phyloP scores from a whole-genome alignment of 345 rosid genomes.

The Mallotus nudiflorus region DNA sequence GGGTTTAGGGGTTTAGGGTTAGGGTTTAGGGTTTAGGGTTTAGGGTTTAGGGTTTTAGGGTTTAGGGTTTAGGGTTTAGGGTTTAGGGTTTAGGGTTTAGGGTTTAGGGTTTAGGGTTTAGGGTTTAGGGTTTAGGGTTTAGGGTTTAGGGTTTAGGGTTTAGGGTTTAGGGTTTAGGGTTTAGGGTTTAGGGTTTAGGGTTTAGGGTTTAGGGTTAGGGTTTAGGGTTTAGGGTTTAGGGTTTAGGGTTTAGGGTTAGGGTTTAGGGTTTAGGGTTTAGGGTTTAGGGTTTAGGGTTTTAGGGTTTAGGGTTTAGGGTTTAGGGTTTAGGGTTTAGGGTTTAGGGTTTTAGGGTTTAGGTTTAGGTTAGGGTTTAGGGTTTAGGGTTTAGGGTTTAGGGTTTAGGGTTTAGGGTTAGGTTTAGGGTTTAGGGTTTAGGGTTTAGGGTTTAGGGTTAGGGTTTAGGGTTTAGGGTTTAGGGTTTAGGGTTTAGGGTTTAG shows the following conservation, averaged over 20 bases:
- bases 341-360: too few species aligned
- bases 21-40: neutral
- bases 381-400: too few species aligned
- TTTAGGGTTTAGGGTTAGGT: too few species aligned
- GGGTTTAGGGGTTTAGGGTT: neutral
- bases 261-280: constrained; percentile 30
- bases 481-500: too few species aligned
- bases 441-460: too few species aligned
- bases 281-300: constrained; percentile 33
- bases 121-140: constrained; percentile 12
- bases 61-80: constrained; percentile 1
- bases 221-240: too few species aligned
- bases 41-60: neutral
- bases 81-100: neutral
- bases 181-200: constrained; percentile 33
- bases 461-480: too few species aligned
- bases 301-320: constrained; percentile 30
- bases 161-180: constrained; percentile 32
- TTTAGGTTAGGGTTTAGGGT: too few species aligned
- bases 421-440: too few species aligned
- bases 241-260: constrained; percentile 26
- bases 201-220: constrained; percentile 29
- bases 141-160: constrained; percentile 30
- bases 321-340: too few species aligned
- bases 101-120: neutral